These are phyloP conservation scores for Haplosporangium sp. DNA, from an alignment of 371 early-diverging fungal species.

Conservation along the genomic window DNA sequence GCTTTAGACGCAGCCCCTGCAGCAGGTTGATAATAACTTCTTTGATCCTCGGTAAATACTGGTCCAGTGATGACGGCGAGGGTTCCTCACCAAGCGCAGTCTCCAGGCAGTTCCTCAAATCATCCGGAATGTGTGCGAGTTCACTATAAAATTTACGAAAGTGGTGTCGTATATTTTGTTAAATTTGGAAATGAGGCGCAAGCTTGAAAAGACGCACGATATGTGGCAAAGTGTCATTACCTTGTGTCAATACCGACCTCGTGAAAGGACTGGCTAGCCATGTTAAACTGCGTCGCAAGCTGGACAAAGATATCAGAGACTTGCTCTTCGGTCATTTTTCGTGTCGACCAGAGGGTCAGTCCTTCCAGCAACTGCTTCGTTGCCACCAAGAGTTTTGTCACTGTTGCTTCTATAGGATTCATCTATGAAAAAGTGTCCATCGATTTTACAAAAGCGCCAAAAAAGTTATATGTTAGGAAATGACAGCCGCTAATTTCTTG, in stretches of 20 bases:
- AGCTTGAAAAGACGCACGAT: too few species aligned
- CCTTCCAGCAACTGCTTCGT: constrained; percentile 68
- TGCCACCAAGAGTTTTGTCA: constrained; percentile 63
- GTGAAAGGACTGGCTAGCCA: constrained; percentile 60
- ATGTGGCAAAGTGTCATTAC: constrained; percentile 41
- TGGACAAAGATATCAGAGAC: constrained; percentile 66
- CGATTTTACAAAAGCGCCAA: not conserved
- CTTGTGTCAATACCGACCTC: constrained; percentile 59
- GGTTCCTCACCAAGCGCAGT: constrained; percentile 61
- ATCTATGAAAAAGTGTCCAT: constrained; percentile 42
- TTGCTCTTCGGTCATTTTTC: constrained; percentile 55
- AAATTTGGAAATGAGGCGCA: too few species aligned
- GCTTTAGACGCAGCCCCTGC: constrained; percentile 65
- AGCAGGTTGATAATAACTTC: constrained; percentile 65
- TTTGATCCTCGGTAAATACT: constrained; percentile 65
- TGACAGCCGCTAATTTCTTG: too few species aligned
- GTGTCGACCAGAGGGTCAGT: constrained; percentile 66
- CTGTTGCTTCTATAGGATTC: constrained; percentile 63
- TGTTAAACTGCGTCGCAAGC: constrained; percentile 62
- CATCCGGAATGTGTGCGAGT: constrained; percentile 62
- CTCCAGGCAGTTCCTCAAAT: constrained; percentile 60
- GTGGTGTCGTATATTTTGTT: not conserved
- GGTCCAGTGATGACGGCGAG: constrained; percentile 61
- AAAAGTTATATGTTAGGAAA: too few species aligned
- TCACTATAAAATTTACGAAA: constrained; percentile 52